These are phyloP conservation scores for Lathyrus tuberosus DNA, from an alignment of 306 rosid genomes.

Conservation along the genomic window DNA sequence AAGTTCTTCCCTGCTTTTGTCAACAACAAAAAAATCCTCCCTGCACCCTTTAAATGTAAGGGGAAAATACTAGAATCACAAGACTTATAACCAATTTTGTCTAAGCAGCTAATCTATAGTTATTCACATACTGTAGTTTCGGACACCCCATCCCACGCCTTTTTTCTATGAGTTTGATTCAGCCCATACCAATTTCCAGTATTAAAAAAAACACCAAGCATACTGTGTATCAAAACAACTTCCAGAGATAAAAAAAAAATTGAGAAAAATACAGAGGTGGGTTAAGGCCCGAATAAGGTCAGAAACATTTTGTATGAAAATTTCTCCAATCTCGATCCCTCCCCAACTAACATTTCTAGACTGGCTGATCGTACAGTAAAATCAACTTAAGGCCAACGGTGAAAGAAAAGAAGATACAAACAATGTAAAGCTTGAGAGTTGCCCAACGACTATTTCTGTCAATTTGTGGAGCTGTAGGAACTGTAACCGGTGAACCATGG, in stretches of 20 bases:
- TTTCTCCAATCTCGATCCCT: slow-evolving; percentile 5
- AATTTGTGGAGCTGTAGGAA: slow-evolving; percentile 51
- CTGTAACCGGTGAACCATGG: slow-evolving; percentile 62
- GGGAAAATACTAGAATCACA: not conserved
- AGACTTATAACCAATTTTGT: slow-evolving; percentile 9
- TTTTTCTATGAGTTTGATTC: too few species aligned
- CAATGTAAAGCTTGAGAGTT: slow-evolving; percentile 82
- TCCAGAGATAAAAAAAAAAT: not conserved
- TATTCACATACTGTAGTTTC: not conserved
- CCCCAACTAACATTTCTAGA: not conserved
- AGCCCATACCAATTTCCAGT: too few species aligned
- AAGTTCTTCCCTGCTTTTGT: not conserved
- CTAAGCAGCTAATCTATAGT: not conserved
- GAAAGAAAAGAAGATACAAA: slow-evolving; percentile 50
- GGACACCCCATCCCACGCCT: too few species aligned
- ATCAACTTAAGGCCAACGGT: slow-evolving; percentile 17
- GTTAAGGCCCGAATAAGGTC: not conserved
- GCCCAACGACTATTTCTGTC: slow-evolving; percentile 66
- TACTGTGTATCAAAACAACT: slow-evolving; percentile 12
- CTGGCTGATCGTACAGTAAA: slow-evolving; percentile 19
- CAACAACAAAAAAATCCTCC: not conserved
- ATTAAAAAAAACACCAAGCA: not conserved
- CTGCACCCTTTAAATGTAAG: not conserved
- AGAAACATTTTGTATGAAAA: not conserved
- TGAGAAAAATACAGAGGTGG: not conserved